Conservation (phyloP, 2,329 filamentous ascomycete species). For the Lachnellula subtilissima region DNA sequence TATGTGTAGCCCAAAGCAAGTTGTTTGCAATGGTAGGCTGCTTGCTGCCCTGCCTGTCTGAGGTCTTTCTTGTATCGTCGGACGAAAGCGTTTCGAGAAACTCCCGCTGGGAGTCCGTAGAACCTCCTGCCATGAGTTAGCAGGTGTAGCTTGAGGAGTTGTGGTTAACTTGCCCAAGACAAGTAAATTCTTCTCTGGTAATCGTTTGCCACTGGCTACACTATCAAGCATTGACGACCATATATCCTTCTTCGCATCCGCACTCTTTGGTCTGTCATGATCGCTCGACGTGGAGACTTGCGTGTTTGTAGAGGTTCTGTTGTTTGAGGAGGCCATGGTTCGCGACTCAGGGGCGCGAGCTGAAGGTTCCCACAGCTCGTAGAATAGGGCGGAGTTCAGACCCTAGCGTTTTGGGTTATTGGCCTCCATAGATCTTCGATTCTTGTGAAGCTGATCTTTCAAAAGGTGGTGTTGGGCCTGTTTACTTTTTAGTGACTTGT, state of each 20-base stretch:
- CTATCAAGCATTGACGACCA: slow-evolving; percentile 92
- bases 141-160: not conserved
- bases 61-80: slow-evolving; percentile 36
- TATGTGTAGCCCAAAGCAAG: slow-evolving; percentile 90
- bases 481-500: too few species aligned
- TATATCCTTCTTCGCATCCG: slow-evolving; percentile 76
- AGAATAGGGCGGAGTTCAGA: too few species aligned
- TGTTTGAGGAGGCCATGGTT: slow-evolving; percentile 26
- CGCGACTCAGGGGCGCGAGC: slow-evolving; percentile 18
- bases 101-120: slow-evolving; percentile 76
- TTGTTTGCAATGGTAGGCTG: slow-evolving; percentile 81
- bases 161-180: slow-evolving; percentile 61
- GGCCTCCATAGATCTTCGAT: not conserved
- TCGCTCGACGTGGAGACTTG: slow-evolving; percentile 49
- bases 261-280: slow-evolving; percentile 54
- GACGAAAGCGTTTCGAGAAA: slow-evolving; percentile 61
- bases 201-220: slow-evolving; percentile 81
- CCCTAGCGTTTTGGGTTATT: not conserved
- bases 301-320: slow-evolving; percentile 41
- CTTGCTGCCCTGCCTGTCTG: slow-evolving; percentile 52
- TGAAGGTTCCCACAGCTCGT: not conserved
- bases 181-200: slow-evolving; percentile 88
- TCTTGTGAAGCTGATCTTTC: not conserved
- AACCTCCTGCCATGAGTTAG: slow-evolving; percentile 57
- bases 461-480: not conserved